phyloP scores from a whole-genome alignment of 371 early-diverging fungal species.

The Smittium culicis region DNA sequence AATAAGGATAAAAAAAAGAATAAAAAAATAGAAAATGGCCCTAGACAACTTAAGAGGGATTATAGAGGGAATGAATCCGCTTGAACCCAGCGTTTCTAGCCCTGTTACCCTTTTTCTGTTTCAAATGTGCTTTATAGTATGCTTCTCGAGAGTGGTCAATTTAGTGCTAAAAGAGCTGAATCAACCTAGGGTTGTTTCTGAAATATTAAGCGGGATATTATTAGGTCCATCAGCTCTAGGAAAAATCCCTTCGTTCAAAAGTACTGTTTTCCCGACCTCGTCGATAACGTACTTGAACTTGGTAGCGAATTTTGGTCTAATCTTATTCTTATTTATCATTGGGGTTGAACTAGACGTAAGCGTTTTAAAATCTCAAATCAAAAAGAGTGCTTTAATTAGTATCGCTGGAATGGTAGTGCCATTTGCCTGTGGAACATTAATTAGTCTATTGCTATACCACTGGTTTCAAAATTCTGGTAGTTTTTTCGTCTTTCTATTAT shows the following conservation, averaged over 20 bases:
- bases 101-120: slow-evolving; percentile 48
- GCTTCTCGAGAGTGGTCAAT: slow-evolving; percentile 45
- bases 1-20: too few species aligned
- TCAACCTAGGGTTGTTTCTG: slow-evolving; percentile 66
- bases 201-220: slow-evolving; percentile 61
- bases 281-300: slow-evolving; percentile 55
- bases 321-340: slow-evolving; percentile 80
- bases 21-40: too few species aligned
- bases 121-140: slow-evolving; percentile 42
- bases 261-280: slow-evolving; percentile 45
- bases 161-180: slow-evolving; percentile 38
- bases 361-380: slow-evolving; percentile 24
- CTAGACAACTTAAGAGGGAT: slow-evolving; percentile 40
- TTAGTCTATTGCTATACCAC: slow-evolving; percentile 49
- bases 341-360: slow-evolving; percentile 60
- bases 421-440: slow-evolving; percentile 55
- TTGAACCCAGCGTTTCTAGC: slow-evolving; percentile 33
- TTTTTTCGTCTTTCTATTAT: slow-evolving; percentile 58
- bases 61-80: slow-evolving; percentile 53
- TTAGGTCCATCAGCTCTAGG: slow-evolving; percentile 66
- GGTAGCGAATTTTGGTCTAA: slow-evolving; percentile 72
- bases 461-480: slow-evolving; percentile 33
- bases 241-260: slow-evolving; percentile 45
- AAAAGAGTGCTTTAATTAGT: slow-evolving; percentile 38
- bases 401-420: slow-evolving; percentile 60